Conservation (phyloP, 228 moss, liverwort and hornwort genomes). For the Sphagnum fallax region DNA sequence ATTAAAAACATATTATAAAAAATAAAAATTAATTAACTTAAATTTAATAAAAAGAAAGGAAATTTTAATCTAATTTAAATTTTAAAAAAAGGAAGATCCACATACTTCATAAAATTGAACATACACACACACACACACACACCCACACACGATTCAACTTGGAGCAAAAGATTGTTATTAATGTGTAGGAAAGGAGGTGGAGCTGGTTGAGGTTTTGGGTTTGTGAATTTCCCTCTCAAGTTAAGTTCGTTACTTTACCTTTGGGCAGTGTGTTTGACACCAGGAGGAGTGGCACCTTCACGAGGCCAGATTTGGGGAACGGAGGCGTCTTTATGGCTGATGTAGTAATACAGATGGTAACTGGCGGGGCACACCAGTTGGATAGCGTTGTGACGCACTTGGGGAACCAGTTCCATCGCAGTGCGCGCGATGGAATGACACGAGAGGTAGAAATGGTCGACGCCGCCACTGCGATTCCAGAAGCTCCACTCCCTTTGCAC, state of each 20-base stretch:
- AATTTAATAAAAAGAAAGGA: too few species aligned
- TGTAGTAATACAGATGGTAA: constrained; percentile 15
- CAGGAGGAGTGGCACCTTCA: constrained; percentile 7
- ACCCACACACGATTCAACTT: too few species aligned
- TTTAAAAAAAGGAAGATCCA: too few species aligned
- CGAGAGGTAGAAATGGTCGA: constrained; percentile 33
- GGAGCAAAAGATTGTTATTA: too few species aligned
- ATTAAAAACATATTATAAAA: too few species aligned
- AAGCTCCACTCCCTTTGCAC: constrained; percentile 19
- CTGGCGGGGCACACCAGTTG: constrained; percentile 30
- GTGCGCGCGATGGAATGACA: constrained; percentile 33
- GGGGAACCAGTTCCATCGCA: constrained; percentile 8
- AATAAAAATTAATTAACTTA: too few species aligned
- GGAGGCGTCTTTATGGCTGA: constrained; percentile 35
- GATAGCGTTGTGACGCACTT: constrained; percentile 12
- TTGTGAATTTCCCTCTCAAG: not conserved
- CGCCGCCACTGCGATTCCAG: constrained; percentile 33
- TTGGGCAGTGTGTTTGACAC: constrained; percentile 16
- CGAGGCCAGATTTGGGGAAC: constrained; percentile 49
- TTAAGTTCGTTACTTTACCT: constrained; percentile 9
- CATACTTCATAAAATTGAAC: too few species aligned
- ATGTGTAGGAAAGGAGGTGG: too few species aligned
- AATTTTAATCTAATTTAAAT: too few species aligned
- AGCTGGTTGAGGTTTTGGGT: not conserved
- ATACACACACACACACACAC: too few species aligned